Base-by-base conservation (phyloP, 768 basidiomycete genomes). In the Leccinum subtestaceum region DNA sequence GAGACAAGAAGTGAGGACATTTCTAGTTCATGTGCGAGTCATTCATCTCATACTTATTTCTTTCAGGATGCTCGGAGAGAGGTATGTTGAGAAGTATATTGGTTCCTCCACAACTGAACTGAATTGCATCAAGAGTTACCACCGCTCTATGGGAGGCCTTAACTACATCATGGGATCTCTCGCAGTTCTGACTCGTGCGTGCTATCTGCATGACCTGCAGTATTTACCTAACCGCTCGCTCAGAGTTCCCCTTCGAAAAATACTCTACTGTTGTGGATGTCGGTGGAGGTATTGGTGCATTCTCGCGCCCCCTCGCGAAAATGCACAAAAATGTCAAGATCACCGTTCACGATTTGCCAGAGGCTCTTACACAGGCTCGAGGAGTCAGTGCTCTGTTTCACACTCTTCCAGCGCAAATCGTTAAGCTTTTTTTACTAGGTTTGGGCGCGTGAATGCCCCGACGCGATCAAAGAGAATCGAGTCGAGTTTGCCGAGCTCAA, bases 221-320 rank as follows among this genome's bases (percentile, higher is more conserved):
- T 10, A 2, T 12, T 55, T 9, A 12, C 10, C 49, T 60, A 1
- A 59, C 12, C 12, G 5, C 1, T 13, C 19, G 40, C 40, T n/a
- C 23, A 76, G 76, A 62, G 1, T 76, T 67, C 54, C 72, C 76
- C 7, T 77, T 76, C 52, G 58, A 57, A 10, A 62, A 62, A 25
- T 65, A 66, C 49, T 67, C 72, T 0, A 67, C 66, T 7, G 56
- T 76, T 8, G 72, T 75, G 23, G 75, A 76, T 52, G 65, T 76
- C 4, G 75, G 74, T 10, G 75, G 75, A 46, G 69, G 75, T 7
- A 66, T 73, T 17, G 76, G 75, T 9, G 60, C 67, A 11, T 67
- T 70, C 31, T 64, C 71, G 21, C 55, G 77, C 15, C 65, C 69
- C 2, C 65, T 77, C 3, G 66, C 65, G 3, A 67, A 68, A 31